These are phyloP conservation scores for Cladobotryum mycophilum DNA, from an alignment of 2,329 filamentous ascomycete genomes.

Conservation along the genomic window DNA sequence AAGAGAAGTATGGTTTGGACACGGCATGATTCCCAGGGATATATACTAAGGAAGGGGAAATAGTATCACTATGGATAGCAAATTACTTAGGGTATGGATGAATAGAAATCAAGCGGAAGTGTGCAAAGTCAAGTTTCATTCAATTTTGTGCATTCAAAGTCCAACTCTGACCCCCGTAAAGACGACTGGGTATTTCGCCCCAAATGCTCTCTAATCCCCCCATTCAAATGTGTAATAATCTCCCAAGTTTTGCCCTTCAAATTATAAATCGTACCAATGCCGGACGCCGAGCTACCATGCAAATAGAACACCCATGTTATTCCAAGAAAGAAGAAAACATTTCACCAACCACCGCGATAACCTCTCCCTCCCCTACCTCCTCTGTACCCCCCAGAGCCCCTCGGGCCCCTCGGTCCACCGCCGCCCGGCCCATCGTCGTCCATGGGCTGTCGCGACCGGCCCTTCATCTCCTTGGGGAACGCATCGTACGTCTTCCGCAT, in stretches of 20 bases:
- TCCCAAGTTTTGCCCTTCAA: conserved; percentile 1
- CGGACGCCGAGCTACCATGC: conserved; percentile 14
- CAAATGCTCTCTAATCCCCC: background rate
- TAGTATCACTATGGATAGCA: too few relatives aligned
- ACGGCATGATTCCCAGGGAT: background rate
- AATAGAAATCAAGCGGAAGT: too few relatives aligned
- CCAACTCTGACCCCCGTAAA: background rate
- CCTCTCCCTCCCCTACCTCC: conserved; percentile 46
- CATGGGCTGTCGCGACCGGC: conserved; percentile 55
- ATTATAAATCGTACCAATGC: background rate
- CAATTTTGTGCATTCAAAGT: too few relatives aligned
- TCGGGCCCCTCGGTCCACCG: conserved; percentile 45
- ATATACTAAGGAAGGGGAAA: background rate
- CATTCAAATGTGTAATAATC: too few relatives aligned
- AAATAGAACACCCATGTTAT: conserved; percentile 2
- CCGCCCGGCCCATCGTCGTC: conserved; percentile 41
- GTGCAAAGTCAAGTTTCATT: too few relatives aligned
- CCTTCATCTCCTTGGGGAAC: conserved; percentile 82
- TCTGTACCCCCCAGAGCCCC: conserved; percentile 50
- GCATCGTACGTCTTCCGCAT: conserved; percentile 91
- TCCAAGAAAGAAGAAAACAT: background rate
- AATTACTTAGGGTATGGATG: too few relatives aligned
- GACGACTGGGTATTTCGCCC: background rate
- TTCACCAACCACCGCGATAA: conserved; percentile 43
- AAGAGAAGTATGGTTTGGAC: background rate